Evolutionary conservation across 1,284 basidiomycete genomes (phyloP).

Genomic region (Blastosporella zonata): DNA sequence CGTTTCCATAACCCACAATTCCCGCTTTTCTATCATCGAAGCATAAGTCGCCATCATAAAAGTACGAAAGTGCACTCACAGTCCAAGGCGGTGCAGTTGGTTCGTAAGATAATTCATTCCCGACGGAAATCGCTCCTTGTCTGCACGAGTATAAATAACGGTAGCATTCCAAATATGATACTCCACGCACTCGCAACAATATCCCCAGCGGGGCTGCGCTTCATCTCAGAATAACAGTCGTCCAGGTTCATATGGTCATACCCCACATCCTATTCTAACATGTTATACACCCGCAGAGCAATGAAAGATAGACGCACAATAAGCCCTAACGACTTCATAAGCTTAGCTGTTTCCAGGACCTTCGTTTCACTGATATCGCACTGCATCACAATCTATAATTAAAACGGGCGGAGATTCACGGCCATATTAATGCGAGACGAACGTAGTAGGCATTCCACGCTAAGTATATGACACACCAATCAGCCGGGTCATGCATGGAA

Average conservation of each 20-base stretch:
- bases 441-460: slow-evolving; percentile 61
- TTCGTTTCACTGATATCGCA: slow-evolving; percentile 54
- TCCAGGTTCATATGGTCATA: slow-evolving; percentile 52
- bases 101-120: slow-evolving; percentile 47
- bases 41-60: not conserved
- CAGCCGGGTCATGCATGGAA: slow-evolving; percentile 13
- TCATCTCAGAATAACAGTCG: slow-evolving; percentile 51
- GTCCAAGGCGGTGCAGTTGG: slow-evolving; percentile 43
- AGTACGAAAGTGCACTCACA: slow-evolving; percentile 32
- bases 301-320: slow-evolving; percentile 25
- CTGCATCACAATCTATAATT: slow-evolving; percentile 27
- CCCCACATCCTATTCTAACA: slow-evolving; percentile 38
- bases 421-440: slow-evolving; percentile 14
- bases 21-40: slow-evolving; percentile 18
- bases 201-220: slow-evolving; percentile 40
- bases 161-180: not conserved
- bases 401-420: not conserved
- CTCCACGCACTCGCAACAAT: slow-evolving; percentile 36
- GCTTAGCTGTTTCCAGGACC: slow-evolving; percentile 43
- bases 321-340: slow-evolving; percentile 30
- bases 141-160: slow-evolving; percentile 18
- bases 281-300: not conserved
- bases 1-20: slow-evolving; percentile 13
- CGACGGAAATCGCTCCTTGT: slow-evolving; percentile 34
- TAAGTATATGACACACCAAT: not conserved